These are phyloP conservation scores for Nadsonia commutata DNA, from an alignment of 1,139 yeast genomes.

Conservation along the genomic window DNA sequence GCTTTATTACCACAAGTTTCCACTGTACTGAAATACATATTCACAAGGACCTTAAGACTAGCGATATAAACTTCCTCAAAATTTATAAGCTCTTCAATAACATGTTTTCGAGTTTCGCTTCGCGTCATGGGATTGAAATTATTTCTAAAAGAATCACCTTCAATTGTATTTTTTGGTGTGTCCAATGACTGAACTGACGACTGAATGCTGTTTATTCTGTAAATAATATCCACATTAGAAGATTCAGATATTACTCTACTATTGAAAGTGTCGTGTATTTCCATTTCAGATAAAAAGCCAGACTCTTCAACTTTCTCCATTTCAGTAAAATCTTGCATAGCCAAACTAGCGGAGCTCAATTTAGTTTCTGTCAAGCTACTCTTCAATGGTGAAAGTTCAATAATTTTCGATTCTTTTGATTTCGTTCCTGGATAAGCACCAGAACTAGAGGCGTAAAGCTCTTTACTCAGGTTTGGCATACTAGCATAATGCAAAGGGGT, in stretches of 20 bases:
- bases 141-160: not conserved
- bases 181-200: not conserved
- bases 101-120: not conserved
- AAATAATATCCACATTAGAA: not conserved
- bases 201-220: not conserved
- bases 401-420: too few species aligned
- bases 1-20: slow-evolving; percentile 8
- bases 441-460: too few species aligned
- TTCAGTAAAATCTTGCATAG: too few species aligned
- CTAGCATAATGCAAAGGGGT: too few species aligned
- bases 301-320: too few species aligned
- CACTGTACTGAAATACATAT: slow-evolving; percentile 10
- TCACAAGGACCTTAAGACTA: slow-evolving; percentile 9
- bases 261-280: too few species aligned
- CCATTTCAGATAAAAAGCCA: too few species aligned
- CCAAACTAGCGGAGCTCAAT: too few species aligned
- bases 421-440: too few species aligned
- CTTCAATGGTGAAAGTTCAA: too few species aligned
- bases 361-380: too few species aligned
- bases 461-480: too few species aligned
- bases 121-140: not conserved
- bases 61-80: slow-evolving; percentile 10
- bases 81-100: slow-evolving; percentile 9
- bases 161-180: not conserved
- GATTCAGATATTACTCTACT: not conserved